Base-by-base conservation (phyloP, 768 basidiomycete species). In the Gloeopeniophorella convolvens region DNA sequence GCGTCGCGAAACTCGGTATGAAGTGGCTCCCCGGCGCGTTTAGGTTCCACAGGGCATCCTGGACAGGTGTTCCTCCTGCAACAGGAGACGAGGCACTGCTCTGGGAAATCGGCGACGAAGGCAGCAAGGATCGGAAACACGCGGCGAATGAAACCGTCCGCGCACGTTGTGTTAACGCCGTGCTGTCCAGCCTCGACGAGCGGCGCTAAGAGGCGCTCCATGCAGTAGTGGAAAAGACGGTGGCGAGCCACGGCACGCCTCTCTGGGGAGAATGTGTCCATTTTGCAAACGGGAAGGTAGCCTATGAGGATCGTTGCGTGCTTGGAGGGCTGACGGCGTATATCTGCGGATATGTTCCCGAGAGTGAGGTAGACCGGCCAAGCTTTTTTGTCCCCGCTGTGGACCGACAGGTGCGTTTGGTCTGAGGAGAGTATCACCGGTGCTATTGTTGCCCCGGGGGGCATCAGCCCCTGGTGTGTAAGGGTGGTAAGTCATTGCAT, bases 361-460 rank as follows among this genome's bases (percentile, higher is more conserved):
- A 67, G 55, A 0, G 62, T 60, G 1, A 67, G 20, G 37, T 68
- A 68, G 5, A 69, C 57, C 1, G 67, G 66, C 43, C 60, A 64
- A 10, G 63, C 64, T 3, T 32, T 20, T 21, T 60, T 37, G n/a
- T 60, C n/a, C n/a, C n/a, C n/a, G n/a, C n/a, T n/a, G n/a, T n/a
- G n/a, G n/a, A n/a, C n/a, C n/a, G n/a, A n/a, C n/a, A n/a, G n/a
- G n/a, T n/a, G n/a, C n/a, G n/a, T n/a, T n/a, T n/a, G n/a, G n/a
- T n/a, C n/a, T n/a, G n/a, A n/a, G n/a, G n/a, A n/a, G n/a, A n/a
- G n/a, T n/a, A n/a, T n/a, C n/a, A n/a, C n/a, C n/a, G n/a, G n/a
- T n/a, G n/a, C n/a, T n/a, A n/a, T n/a, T n/a, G n/a, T n/a, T n/a
- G n/a, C n/a, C n/a, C n/a, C n/a, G n/a, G n/a, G n/a, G n/a, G n/a